Evolutionary conservation across 1,284 basidiomycete genomes (phyloP).

Genomic region (Moesziomyces antarcticus): DNA sequence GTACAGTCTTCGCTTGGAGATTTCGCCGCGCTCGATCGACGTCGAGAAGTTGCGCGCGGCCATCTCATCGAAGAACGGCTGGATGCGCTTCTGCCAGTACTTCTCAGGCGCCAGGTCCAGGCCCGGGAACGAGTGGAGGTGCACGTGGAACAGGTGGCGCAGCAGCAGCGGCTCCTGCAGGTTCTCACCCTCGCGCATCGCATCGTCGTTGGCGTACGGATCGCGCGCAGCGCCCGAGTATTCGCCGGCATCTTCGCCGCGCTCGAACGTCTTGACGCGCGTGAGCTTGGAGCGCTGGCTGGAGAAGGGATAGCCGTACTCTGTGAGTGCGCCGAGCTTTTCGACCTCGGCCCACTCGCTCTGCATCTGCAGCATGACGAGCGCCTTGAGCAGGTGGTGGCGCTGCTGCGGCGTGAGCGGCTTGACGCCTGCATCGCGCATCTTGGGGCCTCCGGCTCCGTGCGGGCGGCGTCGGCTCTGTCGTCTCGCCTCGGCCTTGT

Average conservation of each 20-base stretch:
- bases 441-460: constrained; percentile 28
- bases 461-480: constrained; percentile 36
- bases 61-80: constrained; percentile 63
- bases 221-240: constrained; percentile 54
- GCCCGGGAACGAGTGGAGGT: constrained; percentile 60
- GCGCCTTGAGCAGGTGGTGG: constrained; percentile 64
- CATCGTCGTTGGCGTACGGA: constrained; percentile 57
- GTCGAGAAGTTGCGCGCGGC: constrained; percentile 57
- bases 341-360: constrained; percentile 59
- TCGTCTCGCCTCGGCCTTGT: constrained; percentile 35
- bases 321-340: constrained; percentile 57
- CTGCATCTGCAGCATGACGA: constrained; percentile 65
- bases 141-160: constrained; percentile 66
- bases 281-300: constrained; percentile 51
- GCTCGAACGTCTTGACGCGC: constrained; percentile 52
- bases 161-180: constrained; percentile 60
- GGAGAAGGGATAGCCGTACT: constrained; percentile 65
- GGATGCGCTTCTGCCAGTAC: constrained; percentile 65
- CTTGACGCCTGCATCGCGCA: constrained; percentile 25
- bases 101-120: constrained; percentile 57
- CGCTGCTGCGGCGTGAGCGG: constrained; percentile 60
- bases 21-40: constrained; percentile 60
- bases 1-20: constrained; percentile 58
- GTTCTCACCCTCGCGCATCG: constrained; percentile 48
- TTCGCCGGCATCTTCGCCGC: constrained; percentile 39